phyloP scores from a whole-genome alignment of 208 protist species.

The Acanthamoeba healyi region DNA sequence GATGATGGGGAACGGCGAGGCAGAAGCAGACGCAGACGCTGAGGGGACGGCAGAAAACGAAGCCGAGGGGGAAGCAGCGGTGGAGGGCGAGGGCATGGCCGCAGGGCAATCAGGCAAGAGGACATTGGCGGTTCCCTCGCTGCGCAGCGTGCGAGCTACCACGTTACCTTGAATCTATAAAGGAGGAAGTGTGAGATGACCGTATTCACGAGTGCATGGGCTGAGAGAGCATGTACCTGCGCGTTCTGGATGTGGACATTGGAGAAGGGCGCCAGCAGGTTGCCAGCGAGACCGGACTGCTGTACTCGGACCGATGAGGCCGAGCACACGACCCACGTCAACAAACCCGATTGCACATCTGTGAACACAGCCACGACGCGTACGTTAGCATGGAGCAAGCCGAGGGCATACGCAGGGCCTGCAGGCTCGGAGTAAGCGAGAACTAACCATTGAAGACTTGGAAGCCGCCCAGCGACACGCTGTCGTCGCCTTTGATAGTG shows the following conservation, averaged over 20 bases:
- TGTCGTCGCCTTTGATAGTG: neutral
- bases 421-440: neutral
- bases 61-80: neutral
- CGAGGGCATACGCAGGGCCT: too few relatives aligned
- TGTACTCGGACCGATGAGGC: neutral
- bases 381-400: neutral
- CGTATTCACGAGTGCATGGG: neutral
- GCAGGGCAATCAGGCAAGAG: neutral
- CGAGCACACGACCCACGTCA: constrained; percentile 33
- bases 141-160: neutral
- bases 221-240: neutral
- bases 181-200: too few relatives aligned
- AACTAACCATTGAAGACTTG: constrained; percentile 10
- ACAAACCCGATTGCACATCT: neutral
- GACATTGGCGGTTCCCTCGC: neutral
- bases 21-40: neutral
- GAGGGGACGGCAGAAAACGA: neutral
- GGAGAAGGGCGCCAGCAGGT: neutral
- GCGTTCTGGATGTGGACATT: neutral
- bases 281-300: neutral
- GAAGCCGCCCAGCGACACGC: neutral
- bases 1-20: neutral
- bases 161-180: neutral
- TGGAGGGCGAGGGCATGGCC: neutral
- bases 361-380: neutral